These are phyloP conservation scores for Nannochloris sp. DNA, from an alignment of 139 green algal species.

Conservation along the genomic window DNA sequence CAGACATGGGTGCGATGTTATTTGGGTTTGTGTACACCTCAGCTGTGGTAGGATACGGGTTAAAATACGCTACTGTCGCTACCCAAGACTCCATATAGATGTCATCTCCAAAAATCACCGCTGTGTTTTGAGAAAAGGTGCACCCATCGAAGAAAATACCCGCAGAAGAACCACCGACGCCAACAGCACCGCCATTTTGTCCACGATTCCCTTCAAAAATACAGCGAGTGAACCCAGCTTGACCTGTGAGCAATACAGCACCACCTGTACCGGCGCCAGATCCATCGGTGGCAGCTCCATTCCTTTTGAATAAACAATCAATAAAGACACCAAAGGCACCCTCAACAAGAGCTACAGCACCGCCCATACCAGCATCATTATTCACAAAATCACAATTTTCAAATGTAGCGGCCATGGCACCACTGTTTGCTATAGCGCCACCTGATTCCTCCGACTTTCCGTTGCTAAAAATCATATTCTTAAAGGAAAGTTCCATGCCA, in stretches of 20 bases:
- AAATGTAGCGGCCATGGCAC: conserved; percentile 20
- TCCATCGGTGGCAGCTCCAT: conserved; percentile 11
- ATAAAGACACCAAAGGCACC: conserved; percentile 18
- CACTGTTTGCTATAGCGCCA: conserved; percentile 22
- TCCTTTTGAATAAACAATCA: background rate
- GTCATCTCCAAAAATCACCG: conserved; percentile 27
- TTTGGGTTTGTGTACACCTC: conserved; percentile 12
- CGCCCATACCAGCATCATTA: conserved; percentile 11
- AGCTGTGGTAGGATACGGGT: conserved; percentile 20
- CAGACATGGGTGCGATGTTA: conserved; percentile 1
- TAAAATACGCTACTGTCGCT: conserved; percentile 21
- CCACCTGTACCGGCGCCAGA: conserved; percentile 18
- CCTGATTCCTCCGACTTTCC: conserved; percentile 4
- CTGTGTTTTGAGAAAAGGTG: conserved; percentile 25
- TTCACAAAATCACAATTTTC: conserved; percentile 28
- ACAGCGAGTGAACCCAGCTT: conserved; percentile 11
- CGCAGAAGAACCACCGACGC: conserved; percentile 15
- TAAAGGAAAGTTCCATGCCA: conserved; percentile 13
- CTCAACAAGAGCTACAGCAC: conserved; percentile 17
- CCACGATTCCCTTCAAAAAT: conserved; percentile 14
- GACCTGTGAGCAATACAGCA: conserved; percentile 18
- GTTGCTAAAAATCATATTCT: conserved; percentile 22
- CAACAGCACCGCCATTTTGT: conserved; percentile 20
- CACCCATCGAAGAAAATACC: conserved; percentile 29
- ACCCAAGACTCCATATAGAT: conserved; percentile 37